Conservation (phyloP, 176 grass and related monocot genomes). For the Chrysopogon serrulatus region DNA sequence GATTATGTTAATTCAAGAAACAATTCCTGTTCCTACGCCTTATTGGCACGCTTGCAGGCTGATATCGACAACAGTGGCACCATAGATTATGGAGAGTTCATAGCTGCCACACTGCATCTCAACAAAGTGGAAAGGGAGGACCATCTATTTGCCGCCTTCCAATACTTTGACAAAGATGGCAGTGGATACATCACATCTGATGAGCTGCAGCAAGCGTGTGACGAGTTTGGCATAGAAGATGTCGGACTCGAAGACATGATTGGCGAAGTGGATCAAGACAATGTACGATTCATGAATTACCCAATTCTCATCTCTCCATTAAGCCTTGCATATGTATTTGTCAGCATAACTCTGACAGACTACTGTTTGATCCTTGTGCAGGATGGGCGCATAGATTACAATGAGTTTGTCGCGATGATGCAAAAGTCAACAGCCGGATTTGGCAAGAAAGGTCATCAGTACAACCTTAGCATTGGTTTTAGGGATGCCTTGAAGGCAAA, state of each 20-base stretch:
- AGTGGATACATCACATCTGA: constrained; percentile 64
- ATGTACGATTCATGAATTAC: constrained; percentile 21
- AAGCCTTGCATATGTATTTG: not conserved
- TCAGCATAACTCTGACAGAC: not conserved
- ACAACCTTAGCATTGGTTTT: constrained; percentile 44
- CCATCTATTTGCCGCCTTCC: constrained; percentile 55
- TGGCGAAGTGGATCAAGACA: constrained; percentile 61
- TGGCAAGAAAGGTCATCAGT: constrained; percentile 39
- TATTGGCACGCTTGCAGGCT: constrained; percentile 11
- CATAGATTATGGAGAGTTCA: constrained; percentile 70
- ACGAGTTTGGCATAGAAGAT: constrained; percentile 61
- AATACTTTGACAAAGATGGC: constrained; percentile 67
- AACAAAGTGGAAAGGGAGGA: constrained; percentile 66
- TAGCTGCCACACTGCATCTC: constrained; percentile 63
- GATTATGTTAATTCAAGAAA: not conserved
- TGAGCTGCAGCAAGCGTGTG: constrained; percentile 60
- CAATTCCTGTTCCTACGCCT: not conserved
- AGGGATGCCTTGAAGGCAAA: constrained; percentile 38
- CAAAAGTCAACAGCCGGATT: constrained; percentile 35
- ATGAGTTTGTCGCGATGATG: constrained; percentile 64
- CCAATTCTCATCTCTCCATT: not conserved
- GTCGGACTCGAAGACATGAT: constrained; percentile 60
- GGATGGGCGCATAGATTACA: constrained; percentile 74
- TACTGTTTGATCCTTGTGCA: not conserved
- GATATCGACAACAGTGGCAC: constrained; percentile 71